Evolutionary conservation across 345 rosid species (phyloP).

Genomic region (Euphorbia peplus): DNA sequence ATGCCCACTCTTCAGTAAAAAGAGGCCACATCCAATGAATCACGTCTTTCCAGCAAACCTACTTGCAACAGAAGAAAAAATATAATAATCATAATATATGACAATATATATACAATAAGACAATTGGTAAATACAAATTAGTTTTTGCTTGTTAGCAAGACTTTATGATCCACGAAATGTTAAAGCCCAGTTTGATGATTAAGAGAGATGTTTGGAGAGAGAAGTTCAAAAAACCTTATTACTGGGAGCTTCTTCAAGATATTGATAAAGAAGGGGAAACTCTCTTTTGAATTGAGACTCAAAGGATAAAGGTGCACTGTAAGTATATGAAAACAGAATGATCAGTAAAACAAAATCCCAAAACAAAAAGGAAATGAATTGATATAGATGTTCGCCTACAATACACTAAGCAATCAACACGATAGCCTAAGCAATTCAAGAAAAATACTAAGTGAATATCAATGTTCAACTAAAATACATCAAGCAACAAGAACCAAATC

Average conservation of each 20-base stretch:
- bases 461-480: neutral
- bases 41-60: slow-evolving; percentile 88
- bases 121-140: neutral
- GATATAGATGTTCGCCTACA: neutral
- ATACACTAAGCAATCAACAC: neutral
- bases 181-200: neutral
- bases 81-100: neutral
- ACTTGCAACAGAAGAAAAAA: neutral
- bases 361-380: neutral
- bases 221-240: slow-evolving; percentile 48
- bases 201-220: slow-evolving; percentile 3
- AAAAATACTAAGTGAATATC: neutral
- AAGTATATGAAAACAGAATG: neutral
- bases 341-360: neutral
- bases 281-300: slow-evolving; percentile 58
- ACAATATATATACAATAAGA: neutral
- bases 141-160: neutral
- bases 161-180: neutral
- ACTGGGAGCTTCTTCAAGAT: slow-evolving; percentile 62
- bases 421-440: neutral
- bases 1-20: slow-evolving; percentile 69
- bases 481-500: neutral
- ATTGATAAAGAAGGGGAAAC: slow-evolving; percentile 57
- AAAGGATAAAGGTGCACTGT: slow-evolving; percentile 78
- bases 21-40: slow-evolving; percentile 99